A percentile compares a stretch with the other conserved stretches of the same genome.
These are phyloP conservation scores for Syzygium oleosum DNA, from an alignment of 345 rosid species.

Conservation along the genomic window DNA sequence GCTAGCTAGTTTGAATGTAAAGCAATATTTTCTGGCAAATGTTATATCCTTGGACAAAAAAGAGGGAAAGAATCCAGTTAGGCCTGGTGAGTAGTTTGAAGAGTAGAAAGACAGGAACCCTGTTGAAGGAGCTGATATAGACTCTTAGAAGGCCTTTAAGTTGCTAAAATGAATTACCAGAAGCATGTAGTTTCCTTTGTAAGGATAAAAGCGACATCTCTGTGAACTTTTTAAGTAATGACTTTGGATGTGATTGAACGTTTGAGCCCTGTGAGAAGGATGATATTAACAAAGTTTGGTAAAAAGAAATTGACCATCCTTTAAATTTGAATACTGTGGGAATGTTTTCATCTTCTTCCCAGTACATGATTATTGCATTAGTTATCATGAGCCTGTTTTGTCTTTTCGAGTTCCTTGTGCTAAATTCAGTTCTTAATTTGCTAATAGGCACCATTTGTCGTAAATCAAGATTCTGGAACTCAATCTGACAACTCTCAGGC, in stretches of 20 bases:
- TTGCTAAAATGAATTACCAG: not conserved
- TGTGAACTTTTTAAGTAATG: not conserved
- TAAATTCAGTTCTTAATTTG: not conserved
- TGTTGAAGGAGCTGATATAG: not conserved
- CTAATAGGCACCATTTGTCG: conserved; percentile 49
- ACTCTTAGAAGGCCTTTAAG: not conserved
- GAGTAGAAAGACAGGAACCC: not conserved
- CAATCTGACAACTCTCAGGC: conserved; percentile 42
- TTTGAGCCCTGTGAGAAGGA: not conserved
- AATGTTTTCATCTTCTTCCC: not conserved
- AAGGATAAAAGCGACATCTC: not conserved
- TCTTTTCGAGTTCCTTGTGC: not conserved
- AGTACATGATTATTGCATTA: not conserved
- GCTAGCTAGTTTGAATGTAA: not conserved
- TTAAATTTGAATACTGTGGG: not conserved
- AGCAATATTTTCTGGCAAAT: not conserved
- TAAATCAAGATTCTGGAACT: conserved; percentile 43
- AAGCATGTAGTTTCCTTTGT: not conserved
- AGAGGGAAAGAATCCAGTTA: not conserved
- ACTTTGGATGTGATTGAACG: not conserved
- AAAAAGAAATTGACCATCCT: not conserved
- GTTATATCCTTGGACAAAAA: not conserved
- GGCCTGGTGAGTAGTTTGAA: not conserved
- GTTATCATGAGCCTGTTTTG: not conserved
- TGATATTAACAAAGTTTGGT: not conserved